Evolutionary conservation across 2,329 filamentous ascomycete genomes (phyloP).

Genomic region (Xylariaceae sp.): DNA sequence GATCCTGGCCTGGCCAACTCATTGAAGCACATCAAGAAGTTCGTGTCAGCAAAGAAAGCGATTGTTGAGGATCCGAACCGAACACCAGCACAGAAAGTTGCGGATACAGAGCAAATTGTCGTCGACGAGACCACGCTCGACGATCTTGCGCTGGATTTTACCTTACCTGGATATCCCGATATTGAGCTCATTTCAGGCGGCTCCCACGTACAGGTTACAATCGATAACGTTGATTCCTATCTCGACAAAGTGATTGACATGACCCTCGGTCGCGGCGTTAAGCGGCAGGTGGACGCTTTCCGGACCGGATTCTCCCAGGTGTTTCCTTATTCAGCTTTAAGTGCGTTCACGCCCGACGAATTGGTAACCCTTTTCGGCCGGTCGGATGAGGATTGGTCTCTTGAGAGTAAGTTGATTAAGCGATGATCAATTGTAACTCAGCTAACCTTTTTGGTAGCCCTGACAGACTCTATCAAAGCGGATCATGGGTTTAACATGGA

Average conservation of each 20-base stretch:
- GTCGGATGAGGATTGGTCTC: constrained; percentile 94
- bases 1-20: constrained; percentile 87
- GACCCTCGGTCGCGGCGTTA: constrained; percentile 88
- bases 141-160: constrained; percentile 92
- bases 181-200: constrained; percentile 85
- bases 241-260: constrained; percentile 89
- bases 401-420: constrained; percentile 77
- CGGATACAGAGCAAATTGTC: constrained; percentile 71
- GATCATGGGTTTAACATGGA: constrained; percentile 99
- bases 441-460: constrained; percentile 60
- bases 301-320: constrained; percentile 90
- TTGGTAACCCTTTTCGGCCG: constrained; percentile 93
- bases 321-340: constrained; percentile 91
- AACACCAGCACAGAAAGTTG: constrained; percentile 72
- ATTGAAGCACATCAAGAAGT: constrained; percentile 85
- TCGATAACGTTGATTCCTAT: constrained; percentile 90
- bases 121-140: constrained; percentile 82
- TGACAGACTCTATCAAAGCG: constrained; percentile 98
- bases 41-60: constrained; percentile 80
- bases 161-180: constrained; percentile 84
- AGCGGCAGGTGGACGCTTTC: constrained; percentile 90
- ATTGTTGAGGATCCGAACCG: constrained; percentile 76
- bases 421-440: constrained; percentile 25
- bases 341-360: constrained; percentile 93
- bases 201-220: constrained; percentile 76